phyloP scores from a whole-genome alignment of 352 stramenopile genomes.

The Pythium periplocum region DNA sequence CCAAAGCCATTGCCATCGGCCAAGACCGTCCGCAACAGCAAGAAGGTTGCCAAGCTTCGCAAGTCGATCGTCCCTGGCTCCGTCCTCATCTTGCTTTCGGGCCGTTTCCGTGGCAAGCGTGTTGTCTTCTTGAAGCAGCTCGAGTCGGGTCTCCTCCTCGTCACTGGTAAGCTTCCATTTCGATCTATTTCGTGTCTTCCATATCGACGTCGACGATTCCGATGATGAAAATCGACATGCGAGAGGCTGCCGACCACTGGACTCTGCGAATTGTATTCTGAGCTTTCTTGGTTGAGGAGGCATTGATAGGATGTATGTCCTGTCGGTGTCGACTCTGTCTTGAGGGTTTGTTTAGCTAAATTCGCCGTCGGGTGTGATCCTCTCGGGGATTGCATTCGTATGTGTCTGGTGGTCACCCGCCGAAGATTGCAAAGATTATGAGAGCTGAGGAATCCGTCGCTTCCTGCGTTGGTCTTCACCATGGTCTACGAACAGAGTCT shows the following conservation, averaged over 20 bases:
- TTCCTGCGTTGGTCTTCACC: not conserved
- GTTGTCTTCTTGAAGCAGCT: slow-evolving; percentile 99
- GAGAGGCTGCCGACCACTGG: slow-evolving; percentile 17
- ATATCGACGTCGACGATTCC: slow-evolving; percentile 10
- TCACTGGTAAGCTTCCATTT: slow-evolving; percentile 58
- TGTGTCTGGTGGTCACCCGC: slow-evolving; percentile 8
- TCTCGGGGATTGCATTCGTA: too few species aligned
- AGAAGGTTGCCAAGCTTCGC: slow-evolving; percentile 92
- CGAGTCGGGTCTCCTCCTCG: slow-evolving; percentile 92
- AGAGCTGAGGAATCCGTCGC: slow-evolving; percentile 44
- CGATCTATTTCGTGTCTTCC: too few species aligned
- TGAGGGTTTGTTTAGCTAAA: too few species aligned
- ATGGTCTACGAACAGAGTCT: not conserved
- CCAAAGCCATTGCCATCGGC: slow-evolving; percentile 62
- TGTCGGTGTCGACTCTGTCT: too few species aligned
- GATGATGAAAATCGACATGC: slow-evolving; percentile 28
- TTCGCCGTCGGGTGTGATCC: not conserved
- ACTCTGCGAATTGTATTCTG: too few species aligned
- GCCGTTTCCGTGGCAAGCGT: slow-evolving; percentile 97
- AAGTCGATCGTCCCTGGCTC: slow-evolving; percentile 96
- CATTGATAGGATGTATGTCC: too few species aligned
- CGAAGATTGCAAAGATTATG: slow-evolving; percentile 42
- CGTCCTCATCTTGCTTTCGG: slow-evolving; percentile 97
- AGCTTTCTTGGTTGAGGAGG: too few species aligned
- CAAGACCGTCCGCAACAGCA: slow-evolving; percentile 74